Percentiles rank a stretch among this genome's conserved stretches.
Evolutionary conservation across 352 stramenopile genomes (phyloP).

Genomic region (Elongisporangium undulatum): DNA sequence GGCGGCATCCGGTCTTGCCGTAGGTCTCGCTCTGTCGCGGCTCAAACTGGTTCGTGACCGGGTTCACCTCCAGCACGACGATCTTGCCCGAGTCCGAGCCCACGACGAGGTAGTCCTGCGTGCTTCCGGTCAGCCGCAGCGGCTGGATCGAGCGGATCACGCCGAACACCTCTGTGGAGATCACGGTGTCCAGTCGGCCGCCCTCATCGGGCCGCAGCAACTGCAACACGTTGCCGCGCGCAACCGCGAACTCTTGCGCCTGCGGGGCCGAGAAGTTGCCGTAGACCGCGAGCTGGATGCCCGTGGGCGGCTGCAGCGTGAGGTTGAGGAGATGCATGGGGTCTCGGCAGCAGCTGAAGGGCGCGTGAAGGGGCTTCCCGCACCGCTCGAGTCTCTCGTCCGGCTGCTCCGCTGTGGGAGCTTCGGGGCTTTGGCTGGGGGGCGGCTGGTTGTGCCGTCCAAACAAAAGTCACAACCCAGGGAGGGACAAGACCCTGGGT

Average conservation of each 20-base stretch:
- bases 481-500: not conserved
- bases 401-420: not conserved
- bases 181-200: constrained; percentile 72
- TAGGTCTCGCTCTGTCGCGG: constrained; percentile 93
- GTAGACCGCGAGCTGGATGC: constrained; percentile 81
- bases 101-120: constrained; percentile 96
- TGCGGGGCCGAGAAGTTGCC: constrained; percentile 91
- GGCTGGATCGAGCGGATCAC: constrained; percentile 90
- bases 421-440: not conserved
- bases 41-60: constrained; percentile 63
- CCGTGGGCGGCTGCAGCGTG: constrained; percentile 81
- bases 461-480: not conserved
- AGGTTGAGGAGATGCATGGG: constrained; percentile 87
- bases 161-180: constrained; percentile 87
- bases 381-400: not conserved
- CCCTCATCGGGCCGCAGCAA: constrained; percentile 83
- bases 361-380: not conserved
- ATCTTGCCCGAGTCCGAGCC: constrained; percentile 96
- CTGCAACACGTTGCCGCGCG: constrained; percentile 92
- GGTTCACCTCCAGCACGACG: constrained; percentile 94
- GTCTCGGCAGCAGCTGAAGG: not conserved
- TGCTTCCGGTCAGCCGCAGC: constrained; percentile 83
- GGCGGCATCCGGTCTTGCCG: constrained; percentile 95
- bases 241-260: constrained; percentile 94
- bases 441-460: not conserved